Evolutionary conservation across 495 filamentous ascomycete genomes (phyloP).

Genomic region (Xylaria telfairii): DNA sequence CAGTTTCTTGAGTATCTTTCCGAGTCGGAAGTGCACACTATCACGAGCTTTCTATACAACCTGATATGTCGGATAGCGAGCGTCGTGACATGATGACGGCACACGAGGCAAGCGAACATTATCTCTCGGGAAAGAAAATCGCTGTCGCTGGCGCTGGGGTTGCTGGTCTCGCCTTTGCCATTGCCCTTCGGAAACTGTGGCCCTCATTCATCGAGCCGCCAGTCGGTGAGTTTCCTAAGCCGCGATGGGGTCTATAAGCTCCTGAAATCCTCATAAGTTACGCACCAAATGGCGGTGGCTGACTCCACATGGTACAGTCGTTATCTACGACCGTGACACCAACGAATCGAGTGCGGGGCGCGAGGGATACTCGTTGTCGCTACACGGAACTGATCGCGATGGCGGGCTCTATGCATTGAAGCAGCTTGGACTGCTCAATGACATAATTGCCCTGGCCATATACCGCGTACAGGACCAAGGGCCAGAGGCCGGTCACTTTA

Average conservation of each 20-base stretch:
- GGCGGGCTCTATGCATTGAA: conserved; percentile 34
- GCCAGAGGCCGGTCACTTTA: conserved; percentile 30
- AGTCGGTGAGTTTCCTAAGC: no score
- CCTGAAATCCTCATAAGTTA: no score
- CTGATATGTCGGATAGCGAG: neutral
- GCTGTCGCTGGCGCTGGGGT: conserved; percentile 46
- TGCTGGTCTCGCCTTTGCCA: conserved; percentile 43
- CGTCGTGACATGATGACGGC: neutral
- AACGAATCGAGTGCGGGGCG: conserved; percentile 26
- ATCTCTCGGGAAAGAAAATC: conserved; percentile 44
- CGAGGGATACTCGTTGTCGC: conserved; percentile 45
- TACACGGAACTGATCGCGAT: conserved; percentile 37
- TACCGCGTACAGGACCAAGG: conserved; percentile 22
- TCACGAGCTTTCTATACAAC: neutral
- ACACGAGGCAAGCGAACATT: conserved; percentile 14
- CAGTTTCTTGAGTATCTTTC: neutral
- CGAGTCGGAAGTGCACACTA: neutral
- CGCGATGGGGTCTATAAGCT: no score
- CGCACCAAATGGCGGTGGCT: no score
- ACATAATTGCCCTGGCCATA: conserved; percentile 24
- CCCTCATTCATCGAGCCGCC: conserved; percentile 28
- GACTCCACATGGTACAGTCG: no score
- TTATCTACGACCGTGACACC: conserved; percentile 43
- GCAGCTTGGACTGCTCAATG: conserved; percentile 36
- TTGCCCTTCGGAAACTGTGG: conserved; percentile 42